Conservation (phyloP, 192 early-diverging fungal genomes). For the Backusella parvicylindrica region DNA sequence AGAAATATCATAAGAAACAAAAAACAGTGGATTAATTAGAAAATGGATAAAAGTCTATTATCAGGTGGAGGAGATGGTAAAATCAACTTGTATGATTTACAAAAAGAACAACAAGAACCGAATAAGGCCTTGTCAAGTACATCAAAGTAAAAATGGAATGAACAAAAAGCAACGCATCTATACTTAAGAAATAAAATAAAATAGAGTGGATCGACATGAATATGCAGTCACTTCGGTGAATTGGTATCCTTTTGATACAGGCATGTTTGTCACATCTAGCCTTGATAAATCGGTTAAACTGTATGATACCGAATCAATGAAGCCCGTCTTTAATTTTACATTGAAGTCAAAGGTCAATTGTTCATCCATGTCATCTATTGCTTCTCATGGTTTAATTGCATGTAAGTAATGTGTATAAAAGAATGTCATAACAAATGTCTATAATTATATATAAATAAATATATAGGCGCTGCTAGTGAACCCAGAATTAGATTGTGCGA, state of each 20-base stretch:
- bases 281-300: slow-evolving; percentile 74
- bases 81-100: slow-evolving; percentile 62
- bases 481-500: slow-evolving; percentile 78
- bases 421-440: background rate
- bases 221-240: slow-evolving; percentile 64
- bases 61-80: slow-evolving; percentile 58
- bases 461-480: slow-evolving; percentile 56
- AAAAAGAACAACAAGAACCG: slow-evolving; percentile 21
- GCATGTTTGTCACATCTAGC: slow-evolving; percentile 78
- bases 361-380: slow-evolving; percentile 76
- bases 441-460: background rate
- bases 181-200: background rate
- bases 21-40: background rate
- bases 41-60: slow-evolving; percentile 43
- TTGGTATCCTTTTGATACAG: slow-evolving; percentile 86
- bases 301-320: slow-evolving; percentile 79
- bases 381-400: slow-evolving; percentile 73
- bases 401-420: slow-evolving; percentile 32
- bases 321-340: slow-evolving; percentile 65
- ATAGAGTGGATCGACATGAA: slow-evolving; percentile 51
- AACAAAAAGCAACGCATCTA: background rate
- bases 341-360: slow-evolving; percentile 64
- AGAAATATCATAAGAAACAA: background rate
- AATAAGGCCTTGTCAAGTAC: slow-evolving; percentile 30
- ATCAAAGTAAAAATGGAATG: slow-evolving; percentile 23